Evolutionary conservation across 345 rosid genomes (phyloP).

Genomic region (Trapa bicornis): DNA sequence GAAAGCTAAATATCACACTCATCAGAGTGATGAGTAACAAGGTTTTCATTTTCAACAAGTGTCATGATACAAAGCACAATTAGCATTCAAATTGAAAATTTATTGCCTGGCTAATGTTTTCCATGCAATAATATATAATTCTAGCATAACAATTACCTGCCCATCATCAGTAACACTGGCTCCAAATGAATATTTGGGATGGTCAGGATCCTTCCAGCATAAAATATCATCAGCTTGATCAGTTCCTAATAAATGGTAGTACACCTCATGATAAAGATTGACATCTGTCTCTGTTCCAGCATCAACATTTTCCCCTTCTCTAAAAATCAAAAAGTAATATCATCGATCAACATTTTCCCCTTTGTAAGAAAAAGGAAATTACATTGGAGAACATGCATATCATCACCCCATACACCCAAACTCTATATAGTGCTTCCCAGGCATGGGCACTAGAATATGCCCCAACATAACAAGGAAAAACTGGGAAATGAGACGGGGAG

Average conservation of each 20-base stretch:
- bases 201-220: conserved; percentile 80
- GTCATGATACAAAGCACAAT: background rate
- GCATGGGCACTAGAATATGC: too few species aligned
- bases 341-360: background rate
- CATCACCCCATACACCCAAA: background rate
- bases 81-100: background rate
- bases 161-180: conserved; percentile 76
- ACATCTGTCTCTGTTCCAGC: conserved; percentile 89
- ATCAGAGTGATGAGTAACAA: background rate
- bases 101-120: background rate
- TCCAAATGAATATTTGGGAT: conserved; percentile 52
- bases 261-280: conserved; percentile 66
- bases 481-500: too few species aligned
- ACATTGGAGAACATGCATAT: background rate
- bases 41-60: background rate
- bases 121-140: background rate
- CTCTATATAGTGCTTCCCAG: too few species aligned
- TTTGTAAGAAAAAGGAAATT: background rate
- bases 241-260: conserved; percentile 70
- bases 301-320: conserved; percentile 71
- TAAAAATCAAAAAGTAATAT: conserved; percentile 15
- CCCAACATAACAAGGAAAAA: too few species aligned
- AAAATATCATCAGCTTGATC: conserved; percentile 74
- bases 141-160: conserved; percentile 32
- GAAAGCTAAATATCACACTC: background rate